Percentiles rank a stretch among this genome's conserved stretches.
These are phyloP conservation scores for Sporobolomyces phaffii DNA, from an alignment of 768 basidiomycete species.

Conservation along the genomic window DNA sequence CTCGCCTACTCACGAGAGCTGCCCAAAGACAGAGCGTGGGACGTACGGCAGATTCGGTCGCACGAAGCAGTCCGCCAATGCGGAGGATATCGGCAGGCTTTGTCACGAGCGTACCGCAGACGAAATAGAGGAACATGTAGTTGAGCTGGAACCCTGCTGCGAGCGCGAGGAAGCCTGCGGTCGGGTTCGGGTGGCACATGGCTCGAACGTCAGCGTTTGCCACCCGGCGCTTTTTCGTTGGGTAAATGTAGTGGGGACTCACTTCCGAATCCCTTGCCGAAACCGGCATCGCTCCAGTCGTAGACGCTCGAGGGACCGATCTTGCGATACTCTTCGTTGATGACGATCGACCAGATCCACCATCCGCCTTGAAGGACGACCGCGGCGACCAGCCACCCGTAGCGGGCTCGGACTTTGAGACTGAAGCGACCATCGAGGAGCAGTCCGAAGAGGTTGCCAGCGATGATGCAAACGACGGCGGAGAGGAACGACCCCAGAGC, in stretches of 20 bases:
- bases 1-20: too few species aligned
- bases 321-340: conserved; percentile 1
- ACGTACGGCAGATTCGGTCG: conserved; percentile 19
- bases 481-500: conserved; percentile 29
- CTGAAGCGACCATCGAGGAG: conserved; percentile 3
- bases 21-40: not conserved
- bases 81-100: conserved; percentile 24
- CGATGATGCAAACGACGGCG: conserved; percentile 21
- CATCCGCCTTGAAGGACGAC: conserved; percentile 6
- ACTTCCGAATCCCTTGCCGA: conserved; percentile 12
- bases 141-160: conserved; percentile 19
- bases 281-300: conserved; percentile 17
- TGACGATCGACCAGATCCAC: conserved; percentile 22
- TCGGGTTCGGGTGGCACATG: too few species aligned
- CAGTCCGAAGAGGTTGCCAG: conserved; percentile 18
- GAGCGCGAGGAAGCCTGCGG: conserved; percentile 11
- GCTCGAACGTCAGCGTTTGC: too few species aligned
- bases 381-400: not conserved
- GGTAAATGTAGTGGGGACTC: not conserved
- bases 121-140: conserved; percentile 17
- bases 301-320: not conserved
- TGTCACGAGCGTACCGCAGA: conserved; percentile 15
- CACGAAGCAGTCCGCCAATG: conserved; percentile 21
- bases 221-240: too few species aligned
- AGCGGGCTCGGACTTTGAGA: conserved; percentile 13